Evolutionary conservation across 805 yeast species (phyloP), one percentile per base, ranked within the genome.

Genomic region (Teunomyces tritomae): DNA sequence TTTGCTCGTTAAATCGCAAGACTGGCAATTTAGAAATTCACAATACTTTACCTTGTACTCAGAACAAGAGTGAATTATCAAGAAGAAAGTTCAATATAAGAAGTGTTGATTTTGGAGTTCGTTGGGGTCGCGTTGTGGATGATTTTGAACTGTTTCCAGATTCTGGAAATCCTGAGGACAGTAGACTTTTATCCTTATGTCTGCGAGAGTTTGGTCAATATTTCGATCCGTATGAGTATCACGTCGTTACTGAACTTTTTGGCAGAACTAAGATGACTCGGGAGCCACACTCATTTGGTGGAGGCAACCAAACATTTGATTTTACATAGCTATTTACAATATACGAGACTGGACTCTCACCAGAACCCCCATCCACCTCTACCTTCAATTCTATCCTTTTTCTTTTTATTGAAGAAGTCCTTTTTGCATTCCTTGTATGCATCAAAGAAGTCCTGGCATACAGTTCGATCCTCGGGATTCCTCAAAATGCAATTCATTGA

Each of bases 401-500:
- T 68, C 55, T 59, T 68, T 52, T 72, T 70, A 29, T 58, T 62
- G 49, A 71, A 73, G 49, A 73, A 73, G 50, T 54, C 61, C 59
- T 84, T 84, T 62, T 87, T 86, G 68, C 99, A 92, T 59, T 92
- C 99, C 50, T 92, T 76, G 63, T 92, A 92, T 0, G 97, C 97
- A 57, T 85, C 89, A 64, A 92, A 94, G 61, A 88, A 92, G 49
- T 87, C 96, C 51, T 72, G 64, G 69, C 80, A 72, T 85, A 89
- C 68, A 66, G 76, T 45, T 74, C 82, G 59, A 61, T 82, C 72
- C 75, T 80, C 73, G 80, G 89, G 73, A 61, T 91, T 88, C 43
- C 86, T 66, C 57, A 89, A 92, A 64, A 92, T 72, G 59, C 99
- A 92, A 54, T 79, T 80, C 54, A 90, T 73, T 39, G 96, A 87